Conservation (phyloP, 2,329 filamentous ascomycete species). For the Arachnopeziza araneosa region DNA sequence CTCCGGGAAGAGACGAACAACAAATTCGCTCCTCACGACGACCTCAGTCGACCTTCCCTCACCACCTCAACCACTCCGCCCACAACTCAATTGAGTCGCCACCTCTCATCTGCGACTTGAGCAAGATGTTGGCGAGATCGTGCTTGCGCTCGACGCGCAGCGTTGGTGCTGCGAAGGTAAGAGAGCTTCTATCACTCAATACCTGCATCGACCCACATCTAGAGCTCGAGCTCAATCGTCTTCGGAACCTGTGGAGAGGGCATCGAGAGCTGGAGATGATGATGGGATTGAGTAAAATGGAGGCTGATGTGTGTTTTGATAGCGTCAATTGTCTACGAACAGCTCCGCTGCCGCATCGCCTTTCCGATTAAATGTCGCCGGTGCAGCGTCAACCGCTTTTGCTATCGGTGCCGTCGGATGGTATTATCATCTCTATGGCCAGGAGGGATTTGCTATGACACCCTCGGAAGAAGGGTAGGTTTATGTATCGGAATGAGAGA, state of each 20-base stretch:
- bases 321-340: slow-evolving; percentile 45
- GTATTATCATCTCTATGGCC: slow-evolving; percentile 96
- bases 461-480: slow-evolving; percentile 96
- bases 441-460: slow-evolving; percentile 81
- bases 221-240: neutral
- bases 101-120: slow-evolving; percentile 22
- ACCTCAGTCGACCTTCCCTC: slow-evolving; percentile 19
- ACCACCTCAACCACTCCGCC: slow-evolving; percentile 22
- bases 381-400: slow-evolving; percentile 77
- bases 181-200: neutral
- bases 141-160: slow-evolving; percentile 83
- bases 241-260: neutral
- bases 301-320: slow-evolving; percentile 35
- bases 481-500: neutral
- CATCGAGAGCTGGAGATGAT: neutral
- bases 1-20: neutral
- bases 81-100: slow-evolving; percentile 28
- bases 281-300: neutral
- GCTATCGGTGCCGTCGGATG: slow-evolving; percentile 87
- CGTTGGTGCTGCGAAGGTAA: slow-evolving; percentile 51
- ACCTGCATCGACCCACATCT: neutral
- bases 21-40: neutral
- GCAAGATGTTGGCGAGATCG: slow-evolving; percentile 87
- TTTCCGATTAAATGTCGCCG: slow-evolving; percentile 80
- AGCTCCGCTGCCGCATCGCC: slow-evolving; percentile 65